phyloP scores from a whole-genome alignment of 2,329 filamentous ascomycete species.

The Hypomyces rosellus region DNA sequence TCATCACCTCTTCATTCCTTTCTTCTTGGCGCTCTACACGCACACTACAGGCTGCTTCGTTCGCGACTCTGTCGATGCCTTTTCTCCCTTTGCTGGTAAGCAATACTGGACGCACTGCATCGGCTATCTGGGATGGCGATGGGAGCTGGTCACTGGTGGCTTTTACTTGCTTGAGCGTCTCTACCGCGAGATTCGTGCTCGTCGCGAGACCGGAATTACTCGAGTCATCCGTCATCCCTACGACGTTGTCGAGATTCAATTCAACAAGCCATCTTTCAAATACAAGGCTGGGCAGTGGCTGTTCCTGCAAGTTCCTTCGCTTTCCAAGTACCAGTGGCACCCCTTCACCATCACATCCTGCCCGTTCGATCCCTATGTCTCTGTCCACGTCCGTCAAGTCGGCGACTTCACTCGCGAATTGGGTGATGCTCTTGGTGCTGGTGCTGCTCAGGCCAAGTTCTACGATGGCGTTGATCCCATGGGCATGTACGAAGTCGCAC shows the following conservation, averaged over 20 bases:
- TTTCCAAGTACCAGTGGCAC: constrained; percentile 92
- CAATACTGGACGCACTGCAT: constrained; percentile 89
- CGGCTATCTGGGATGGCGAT: constrained; percentile 94
- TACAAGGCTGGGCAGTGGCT: constrained; percentile 99
- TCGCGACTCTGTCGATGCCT: constrained; percentile 63
- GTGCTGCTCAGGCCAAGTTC: constrained; percentile 76
- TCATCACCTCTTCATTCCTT: constrained; percentile 96
- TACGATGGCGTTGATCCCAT: constrained; percentile 87
- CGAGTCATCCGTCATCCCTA: constrained; percentile 95
- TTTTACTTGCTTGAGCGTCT: constrained; percentile 84
- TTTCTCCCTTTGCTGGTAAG: constrained; percentile 78
- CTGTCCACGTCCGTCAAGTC: constrained; percentile 90
- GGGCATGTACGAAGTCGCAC: constrained; percentile 96
- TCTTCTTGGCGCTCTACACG: constrained; percentile 88
- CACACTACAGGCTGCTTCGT: constrained; percentile 97
- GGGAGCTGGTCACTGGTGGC: constrained; percentile 82
- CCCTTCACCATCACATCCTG: constrained; percentile 99
- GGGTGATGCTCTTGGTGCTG: constrained; percentile 92
- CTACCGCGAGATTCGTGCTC: constrained; percentile 81
- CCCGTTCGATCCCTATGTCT: constrained; percentile 91
- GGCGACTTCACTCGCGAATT: constrained; percentile 93
- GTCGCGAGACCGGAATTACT: constrained; percentile 80
- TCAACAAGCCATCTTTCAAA: constrained; percentile 90
- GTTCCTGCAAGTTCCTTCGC: constrained; percentile 85
- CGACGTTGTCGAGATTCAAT: constrained; percentile 95